Evolutionary conservation across 371 early-diverging fungal species (phyloP).

Genomic region (Mortierella sp.): DNA sequence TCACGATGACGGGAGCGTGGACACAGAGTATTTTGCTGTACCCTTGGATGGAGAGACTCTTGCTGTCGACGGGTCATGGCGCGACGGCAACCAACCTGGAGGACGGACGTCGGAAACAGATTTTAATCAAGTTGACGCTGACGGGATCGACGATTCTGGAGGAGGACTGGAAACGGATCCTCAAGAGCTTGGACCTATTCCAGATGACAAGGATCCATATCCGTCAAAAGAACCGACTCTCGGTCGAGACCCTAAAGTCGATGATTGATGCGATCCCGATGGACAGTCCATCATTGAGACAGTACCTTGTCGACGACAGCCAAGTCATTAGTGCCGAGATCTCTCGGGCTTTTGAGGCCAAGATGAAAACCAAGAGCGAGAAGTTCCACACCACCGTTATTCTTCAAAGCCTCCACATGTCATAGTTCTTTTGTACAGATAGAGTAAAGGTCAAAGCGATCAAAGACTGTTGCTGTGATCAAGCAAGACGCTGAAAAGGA

Average conservation of each 20-base stretch:
- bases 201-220: conserved; percentile 1
- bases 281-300: not conserved
- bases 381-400: conserved; percentile 4
- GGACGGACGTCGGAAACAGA: not conserved
- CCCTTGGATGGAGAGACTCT: conserved; percentile 7
- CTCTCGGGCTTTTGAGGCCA: not conserved
- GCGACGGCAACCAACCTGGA: conserved; percentile 2
- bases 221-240: not conserved
- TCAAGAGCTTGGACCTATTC: not conserved
- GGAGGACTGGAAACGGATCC: conserved; percentile 4
- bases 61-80: conserved; percentile 9
- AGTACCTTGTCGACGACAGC: not conserved
- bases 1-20: conserved; percentile 11
- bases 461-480: not conserved
- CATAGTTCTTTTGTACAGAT: not conserved
- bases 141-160: conserved; percentile 3
- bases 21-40: not conserved
- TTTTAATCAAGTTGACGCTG: not conserved
- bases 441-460: not conserved
- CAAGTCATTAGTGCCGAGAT: not conserved
- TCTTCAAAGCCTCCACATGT: conserved; percentile 5
- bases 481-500: not conserved
- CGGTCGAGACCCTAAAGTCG: not conserved
- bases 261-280: conserved; percentile 4
- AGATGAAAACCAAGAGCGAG: conserved; percentile 11